These are phyloP conservation scores for Apium graveolens DNA, from an alignment of 129 eudicot species.

Conservation along the genomic window DNA sequence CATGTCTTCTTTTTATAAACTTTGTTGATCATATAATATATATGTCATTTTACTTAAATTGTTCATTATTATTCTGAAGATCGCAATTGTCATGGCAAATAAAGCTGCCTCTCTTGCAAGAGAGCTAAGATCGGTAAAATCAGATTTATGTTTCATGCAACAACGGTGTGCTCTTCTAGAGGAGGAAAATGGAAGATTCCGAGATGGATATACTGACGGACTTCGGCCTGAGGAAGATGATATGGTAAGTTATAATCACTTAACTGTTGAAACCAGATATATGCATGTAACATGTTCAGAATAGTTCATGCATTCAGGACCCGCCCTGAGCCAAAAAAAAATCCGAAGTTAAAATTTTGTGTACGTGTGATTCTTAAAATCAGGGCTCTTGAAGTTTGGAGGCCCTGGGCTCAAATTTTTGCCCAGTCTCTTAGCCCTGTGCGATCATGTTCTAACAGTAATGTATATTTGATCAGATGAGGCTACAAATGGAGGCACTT, in stretches of 20 bases:
- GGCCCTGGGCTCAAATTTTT: not conserved
- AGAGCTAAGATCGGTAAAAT: constrained; percentile 71
- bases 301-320: not conserved
- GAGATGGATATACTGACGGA: constrained; percentile 64
- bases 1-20: not conserved
- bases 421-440: not conserved
- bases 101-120: constrained; percentile 59
- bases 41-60: not conserved
- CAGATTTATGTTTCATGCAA: constrained; percentile 73
- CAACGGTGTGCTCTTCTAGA: constrained; percentile 71
- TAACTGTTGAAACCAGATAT: not conserved
- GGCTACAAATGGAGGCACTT: constrained; percentile 93
- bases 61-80: constrained; percentile 25
- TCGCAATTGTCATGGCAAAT: constrained; percentile 81
- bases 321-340: too few relatives aligned
- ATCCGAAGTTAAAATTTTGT: too few relatives aligned
- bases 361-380: too few relatives aligned
- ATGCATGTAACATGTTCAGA: not conserved
- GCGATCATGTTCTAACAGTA: not conserved
- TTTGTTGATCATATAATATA: not conserved
- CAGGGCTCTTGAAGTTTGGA: too few relatives aligned
- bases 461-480: constrained; percentile 37
- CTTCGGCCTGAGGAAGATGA: constrained; percentile 83
- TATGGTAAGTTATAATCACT: constrained; percentile 38
- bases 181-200: constrained; percentile 76